Conservation (phyloP, 1,284 basidiomycete species). For the Malassezia equina region DNA sequence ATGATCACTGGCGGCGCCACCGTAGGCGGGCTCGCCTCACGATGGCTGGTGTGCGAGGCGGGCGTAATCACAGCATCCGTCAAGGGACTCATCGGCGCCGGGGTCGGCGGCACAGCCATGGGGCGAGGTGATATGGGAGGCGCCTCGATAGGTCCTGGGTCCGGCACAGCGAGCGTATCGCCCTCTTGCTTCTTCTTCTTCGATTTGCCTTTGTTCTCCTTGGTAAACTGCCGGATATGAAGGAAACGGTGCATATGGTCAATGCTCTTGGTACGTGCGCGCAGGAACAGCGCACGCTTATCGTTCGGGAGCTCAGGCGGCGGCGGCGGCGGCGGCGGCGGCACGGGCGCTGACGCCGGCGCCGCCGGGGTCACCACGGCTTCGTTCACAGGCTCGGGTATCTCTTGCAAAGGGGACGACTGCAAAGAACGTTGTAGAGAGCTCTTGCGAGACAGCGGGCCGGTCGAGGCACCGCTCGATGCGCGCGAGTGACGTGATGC, state of each 20-base stretch:
- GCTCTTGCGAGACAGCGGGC: not conserved
- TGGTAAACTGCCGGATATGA: constrained; percentile 6
- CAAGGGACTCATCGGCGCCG: not conserved
- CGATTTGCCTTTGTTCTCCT: not conserved
- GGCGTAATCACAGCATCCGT: not conserved
- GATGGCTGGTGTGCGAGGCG: not conserved
- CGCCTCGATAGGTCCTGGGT: not conserved
- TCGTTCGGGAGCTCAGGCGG: not conserved
- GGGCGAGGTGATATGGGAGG: not conserved
- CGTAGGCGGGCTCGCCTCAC: not conserved
- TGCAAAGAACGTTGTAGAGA: constrained; percentile 2
- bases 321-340: constrained; percentile 3
- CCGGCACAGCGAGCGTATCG: not conserved
- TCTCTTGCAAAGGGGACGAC: not conserved
- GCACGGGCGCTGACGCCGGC: not conserved
- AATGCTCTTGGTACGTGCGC: constrained; percentile 17
- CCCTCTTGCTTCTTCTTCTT: constrained; percentile 6
- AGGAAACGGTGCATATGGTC: constrained; percentile 14
- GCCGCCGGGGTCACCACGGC: not conserved
- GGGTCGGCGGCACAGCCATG: not conserved
- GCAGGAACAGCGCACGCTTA: constrained; percentile 11
- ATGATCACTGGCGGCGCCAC: not conserved
- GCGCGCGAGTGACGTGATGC: constrained; percentile 5
- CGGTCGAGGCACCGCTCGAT: constrained; percentile 6
- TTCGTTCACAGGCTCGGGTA: constrained; percentile 8